Percentiles rank a stretch among this genome's conserved stretches.
Evolutionary conservation across 495 filamentous ascomycete genomes (phyloP).

Genomic region (Parachaetomium inaequale): DNA sequence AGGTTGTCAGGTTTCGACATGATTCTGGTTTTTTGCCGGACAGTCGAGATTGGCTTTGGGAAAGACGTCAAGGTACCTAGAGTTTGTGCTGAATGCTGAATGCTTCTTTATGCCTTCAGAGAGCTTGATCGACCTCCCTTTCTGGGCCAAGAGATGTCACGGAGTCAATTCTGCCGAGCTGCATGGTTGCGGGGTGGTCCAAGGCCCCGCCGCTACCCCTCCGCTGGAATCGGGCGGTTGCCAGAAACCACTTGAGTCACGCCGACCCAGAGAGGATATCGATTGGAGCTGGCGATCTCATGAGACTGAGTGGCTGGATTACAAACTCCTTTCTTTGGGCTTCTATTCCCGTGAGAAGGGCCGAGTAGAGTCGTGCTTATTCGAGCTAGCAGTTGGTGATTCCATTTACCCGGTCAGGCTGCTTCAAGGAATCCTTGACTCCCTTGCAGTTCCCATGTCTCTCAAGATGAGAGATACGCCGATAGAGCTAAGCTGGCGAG

Average conservation of each 20-base stretch:
- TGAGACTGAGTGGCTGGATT: neutral
- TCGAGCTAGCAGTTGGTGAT: neutral
- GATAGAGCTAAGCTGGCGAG: too few relatives aligned
- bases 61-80: neutral
- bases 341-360: neutral
- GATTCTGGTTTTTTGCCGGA: conserved; percentile 6
- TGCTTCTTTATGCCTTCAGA: neutral
- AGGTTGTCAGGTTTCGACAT: conserved; percentile 44
- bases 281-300: neutral
- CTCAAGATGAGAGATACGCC: too few relatives aligned
- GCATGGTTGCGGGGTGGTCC: neutral
- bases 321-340: neutral
- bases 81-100: neutral
- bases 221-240: neutral
- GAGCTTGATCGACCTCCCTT: neutral
- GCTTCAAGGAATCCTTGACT: neutral
- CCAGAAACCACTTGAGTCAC: conserved; percentile 1
- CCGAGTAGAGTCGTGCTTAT: neutral
- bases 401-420: neutral
- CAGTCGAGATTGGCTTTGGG: neutral
- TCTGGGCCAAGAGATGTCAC: neutral
- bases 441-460: neutral
- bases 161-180: neutral
- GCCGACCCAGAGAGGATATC: neutral
- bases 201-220: conserved; percentile 6